These are phyloP conservation scores for Colletotrichum lini DNA, from an alignment of 2,329 filamentous ascomycete genomes.

Conservation along the genomic window DNA sequence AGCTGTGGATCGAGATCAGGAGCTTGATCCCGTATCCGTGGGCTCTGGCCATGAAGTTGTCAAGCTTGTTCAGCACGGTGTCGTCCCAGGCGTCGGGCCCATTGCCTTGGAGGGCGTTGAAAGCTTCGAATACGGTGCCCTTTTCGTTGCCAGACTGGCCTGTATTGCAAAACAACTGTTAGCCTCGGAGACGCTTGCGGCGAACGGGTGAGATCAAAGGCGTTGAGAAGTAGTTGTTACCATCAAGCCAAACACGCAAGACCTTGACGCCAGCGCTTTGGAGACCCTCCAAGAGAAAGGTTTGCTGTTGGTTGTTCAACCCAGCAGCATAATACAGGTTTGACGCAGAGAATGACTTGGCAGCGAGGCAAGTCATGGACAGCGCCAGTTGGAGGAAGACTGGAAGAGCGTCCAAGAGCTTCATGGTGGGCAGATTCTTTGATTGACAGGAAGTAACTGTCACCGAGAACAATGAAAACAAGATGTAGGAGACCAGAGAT, in stretches of 20 bases:
- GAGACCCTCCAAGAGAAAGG: constrained; percentile 43
- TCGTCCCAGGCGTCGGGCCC: constrained; percentile 42
- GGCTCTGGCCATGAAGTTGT: constrained; percentile 41
- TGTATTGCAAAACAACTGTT: background rate
- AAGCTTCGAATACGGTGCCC: constrained; percentile 3
- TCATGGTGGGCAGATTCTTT: constrained; percentile 1
- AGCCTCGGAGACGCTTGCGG: too few relatives aligned
- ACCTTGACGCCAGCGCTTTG: constrained; percentile 25
- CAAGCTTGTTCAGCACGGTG: constrained; percentile 38
- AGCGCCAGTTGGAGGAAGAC: background rate
- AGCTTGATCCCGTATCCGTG: constrained; percentile 42
- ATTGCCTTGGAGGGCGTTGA: constrained; percentile 6
- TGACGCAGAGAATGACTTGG: constrained; percentile 44
- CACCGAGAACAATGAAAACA: too few relatives aligned
- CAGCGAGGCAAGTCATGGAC: background rate
- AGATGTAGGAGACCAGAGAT: too few relatives aligned
- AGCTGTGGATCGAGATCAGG: constrained; percentile 41
- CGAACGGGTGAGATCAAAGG: background rate
- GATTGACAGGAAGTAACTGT: too few relatives aligned
- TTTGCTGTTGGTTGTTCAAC: constrained; percentile 43
- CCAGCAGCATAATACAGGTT: constrained; percentile 49
- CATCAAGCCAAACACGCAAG: background rate
- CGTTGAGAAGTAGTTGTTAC: background rate
- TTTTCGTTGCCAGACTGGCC: constrained; percentile 10
- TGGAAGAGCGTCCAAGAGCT: background rate